Conservation (phyloP, 2,329 filamentous ascomycete species). For the Xylaria arbuscula region DNA sequence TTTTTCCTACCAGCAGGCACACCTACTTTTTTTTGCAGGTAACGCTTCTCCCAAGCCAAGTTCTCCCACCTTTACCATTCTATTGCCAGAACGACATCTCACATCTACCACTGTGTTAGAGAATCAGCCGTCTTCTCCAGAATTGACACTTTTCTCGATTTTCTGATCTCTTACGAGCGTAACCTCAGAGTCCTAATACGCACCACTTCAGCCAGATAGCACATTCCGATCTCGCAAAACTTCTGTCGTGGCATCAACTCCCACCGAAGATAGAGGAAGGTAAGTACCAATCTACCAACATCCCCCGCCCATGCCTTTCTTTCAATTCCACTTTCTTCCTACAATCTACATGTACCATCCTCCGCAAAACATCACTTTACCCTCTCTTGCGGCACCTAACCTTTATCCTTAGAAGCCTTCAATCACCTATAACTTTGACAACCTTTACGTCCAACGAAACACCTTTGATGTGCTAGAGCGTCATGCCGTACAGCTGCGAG, state of each 20-base stretch:
- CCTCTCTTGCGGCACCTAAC: neutral
- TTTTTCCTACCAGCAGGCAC: no score
- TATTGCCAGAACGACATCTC: neutral
- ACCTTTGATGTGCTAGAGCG: no score
- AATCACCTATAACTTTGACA: no score
- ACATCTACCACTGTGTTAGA: no score
- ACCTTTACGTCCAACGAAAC: no score
- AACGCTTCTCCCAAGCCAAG: no score
- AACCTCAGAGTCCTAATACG: neutral
- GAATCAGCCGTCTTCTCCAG: neutral
- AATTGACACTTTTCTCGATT: neutral
- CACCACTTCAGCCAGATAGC: no score
- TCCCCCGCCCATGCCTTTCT: neutral
- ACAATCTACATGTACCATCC: neutral
- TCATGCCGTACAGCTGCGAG: no score
- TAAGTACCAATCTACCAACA: conserved; percentile 1
- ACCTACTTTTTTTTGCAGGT: no score
- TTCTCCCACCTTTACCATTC: neutral
- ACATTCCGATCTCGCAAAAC: no score
- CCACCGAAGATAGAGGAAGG: neutral
- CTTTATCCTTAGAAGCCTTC: neutral
- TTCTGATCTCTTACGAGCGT: neutral
- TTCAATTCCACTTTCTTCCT: neutral
- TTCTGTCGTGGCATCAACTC: no score
- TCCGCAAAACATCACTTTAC: neutral